Evolutionary conservation across 139 green algal species (phyloP), one percentile per base, ranked within the genome.

Genomic region (Chlorella sp.): DNA sequence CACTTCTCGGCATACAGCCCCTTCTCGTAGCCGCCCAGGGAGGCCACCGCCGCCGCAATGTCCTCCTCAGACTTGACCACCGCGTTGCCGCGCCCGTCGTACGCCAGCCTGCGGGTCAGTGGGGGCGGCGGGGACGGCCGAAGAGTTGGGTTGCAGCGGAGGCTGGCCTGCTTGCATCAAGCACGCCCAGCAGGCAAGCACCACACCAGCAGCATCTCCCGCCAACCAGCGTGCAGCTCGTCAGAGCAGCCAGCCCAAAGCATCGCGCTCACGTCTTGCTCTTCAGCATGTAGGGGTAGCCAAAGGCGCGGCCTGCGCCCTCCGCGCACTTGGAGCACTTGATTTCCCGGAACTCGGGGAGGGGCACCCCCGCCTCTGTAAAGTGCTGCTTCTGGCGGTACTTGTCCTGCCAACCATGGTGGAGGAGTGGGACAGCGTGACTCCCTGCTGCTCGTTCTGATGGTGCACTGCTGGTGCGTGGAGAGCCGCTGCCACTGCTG

Each of bases 211-310:
- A 26, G 56, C 56, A 65, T 3, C 30, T 26, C 22, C 56, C 26
- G 22, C 56, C 56, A 7, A n/a, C n/a, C n/a, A n/a, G 32, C n/a
- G n/a, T 34, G 24, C 30, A 17, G 65, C 19, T 28, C 44, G 16
- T 28, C 41, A 40, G 41, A 26, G 24, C 11, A 11, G 7, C 70
- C 26, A 1, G 1, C 36, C 68, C 38, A n/a, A 1, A 20, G 30
- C 70, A 40, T 24, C 40, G 8, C 8, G 14, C 91, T 65, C 82
- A 96, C 91, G 85, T 90, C 69, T 93, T 94, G 76, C 88, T 92
- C 88, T 99, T 99, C 60, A 99, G 93, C 97, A 99, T 99, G 89
- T 98, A 92, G 5, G 97, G 97, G 85, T 95, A 97, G 5, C 96
- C 95, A 85, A 98, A 98, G 3, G 58, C 64, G 24, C 88, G 48